Percentiles rank a stretch among this genome's conserved stretches.
Evolutionary conservation across 2,329 filamentous ascomycete species (phyloP).

Genomic region (Hypoxylon rubiginosum): DNA sequence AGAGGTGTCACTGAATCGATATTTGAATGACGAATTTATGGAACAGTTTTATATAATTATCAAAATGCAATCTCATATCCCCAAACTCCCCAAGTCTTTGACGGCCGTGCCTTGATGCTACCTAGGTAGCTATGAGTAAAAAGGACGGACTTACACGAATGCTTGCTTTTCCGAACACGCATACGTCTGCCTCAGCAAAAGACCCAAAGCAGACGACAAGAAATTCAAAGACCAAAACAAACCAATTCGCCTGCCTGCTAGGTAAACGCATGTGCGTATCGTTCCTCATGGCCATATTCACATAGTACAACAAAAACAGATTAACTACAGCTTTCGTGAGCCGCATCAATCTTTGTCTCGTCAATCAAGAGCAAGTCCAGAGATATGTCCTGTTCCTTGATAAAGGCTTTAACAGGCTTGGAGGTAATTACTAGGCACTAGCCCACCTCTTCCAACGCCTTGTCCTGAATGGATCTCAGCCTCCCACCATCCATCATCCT

Average conservation of each 20-base stretch:
- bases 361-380: constrained; percentile 25
- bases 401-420: constrained; percentile 56
- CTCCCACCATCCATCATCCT: constrained; percentile 99
- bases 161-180: constrained; percentile 20
- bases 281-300: constrained; percentile 19
- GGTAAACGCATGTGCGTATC: constrained; percentile 32
- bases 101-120: constrained; percentile 19
- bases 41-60: constrained; percentile 19
- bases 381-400: background rate
- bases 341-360: constrained; percentile 38
- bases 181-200: constrained; percentile 18
- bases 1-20: background rate
- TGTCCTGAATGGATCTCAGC: constrained; percentile 85
- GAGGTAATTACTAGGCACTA: constrained; percentile 78
- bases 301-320: background rate
- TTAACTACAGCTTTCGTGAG: constrained; percentile 22
- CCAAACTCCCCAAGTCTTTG: constrained; percentile 30
- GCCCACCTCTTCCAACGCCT: constrained; percentile 65
- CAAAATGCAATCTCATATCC: constrained; percentile 41
- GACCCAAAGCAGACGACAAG: constrained; percentile 8
- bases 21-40: background rate
- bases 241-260: constrained; percentile 12
- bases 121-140: constrained; percentile 25
- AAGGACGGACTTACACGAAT: constrained; percentile 25
- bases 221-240: constrained; percentile 14